Evolutionary conservation across 345 rosid species (phyloP), one percentile per base, ranked within the genome.

Genomic region (Acer negundo): DNA sequence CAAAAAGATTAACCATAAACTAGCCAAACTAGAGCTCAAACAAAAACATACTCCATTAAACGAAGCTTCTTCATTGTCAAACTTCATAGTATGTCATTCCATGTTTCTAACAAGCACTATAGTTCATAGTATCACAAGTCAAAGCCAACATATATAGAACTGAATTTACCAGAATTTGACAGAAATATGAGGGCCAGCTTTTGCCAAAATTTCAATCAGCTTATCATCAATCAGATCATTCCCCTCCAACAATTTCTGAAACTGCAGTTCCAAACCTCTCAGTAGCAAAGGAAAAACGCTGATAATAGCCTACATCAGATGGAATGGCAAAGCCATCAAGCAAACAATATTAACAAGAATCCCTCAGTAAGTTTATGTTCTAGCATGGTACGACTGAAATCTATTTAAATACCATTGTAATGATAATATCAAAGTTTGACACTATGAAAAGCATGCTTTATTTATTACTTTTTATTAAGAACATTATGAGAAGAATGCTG

Each of bases 261-360:
- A 86, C 86, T 85, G 80, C 75, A 69, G 75, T 83, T 95, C 98
- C 59, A 89, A 85, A 82, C 96, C 97, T 84, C 91, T 87, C 81
- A 93, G 74, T 77, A 93, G 89, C 62, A 83, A 77, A 38, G 99
- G 99, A 85, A 89, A 92, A 78, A 73, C 77, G 79, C 79, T 84
- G 86, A 88, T 80, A 77, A 93, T 88, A 55, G 82, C 90, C 98
- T 95, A 75, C 58, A 81, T 67, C 70, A 72, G 61, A 73, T 56
- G 62, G 61, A 65, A 73, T 6, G 64, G 20, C 22, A 66, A 16
- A 16, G 70, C 0, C 16, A 15, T 63, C 13, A 59, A 70, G 35
- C n/a, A 19, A 72, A 69, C 72, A n/a, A 44, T 55, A 62, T 10
- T 47, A 47, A 16, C 7, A 19, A 16, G 4, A 19, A 55, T 28